A percentile compares a stretch with the other conserved stretches of the same genome.
Conservation (phyloP, 1,284 basidiomycete species). For the Neonothopanus nambi region DNA sequence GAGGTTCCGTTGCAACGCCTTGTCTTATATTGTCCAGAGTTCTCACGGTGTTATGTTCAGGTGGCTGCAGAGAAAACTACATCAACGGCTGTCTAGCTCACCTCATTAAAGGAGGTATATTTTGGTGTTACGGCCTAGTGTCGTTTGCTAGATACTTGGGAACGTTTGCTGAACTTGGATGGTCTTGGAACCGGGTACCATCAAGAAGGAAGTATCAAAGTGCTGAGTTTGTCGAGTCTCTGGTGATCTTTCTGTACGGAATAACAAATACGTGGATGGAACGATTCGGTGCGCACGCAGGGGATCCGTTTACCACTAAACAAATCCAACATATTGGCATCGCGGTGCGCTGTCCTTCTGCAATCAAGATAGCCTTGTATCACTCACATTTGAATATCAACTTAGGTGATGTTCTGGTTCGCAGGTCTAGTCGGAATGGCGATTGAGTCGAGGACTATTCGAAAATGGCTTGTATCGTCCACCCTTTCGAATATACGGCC, state of each 20-base stretch:
- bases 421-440: conserved; percentile 89
- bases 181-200: conserved; percentile 90
- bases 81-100: conserved; percentile 89
- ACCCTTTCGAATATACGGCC: conserved; percentile 46
- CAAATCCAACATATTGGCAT: conserved; percentile 96
- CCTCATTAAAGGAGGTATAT: conserved; percentile 90
- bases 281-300: conserved; percentile 79
- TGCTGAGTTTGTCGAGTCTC: conserved; percentile 88
- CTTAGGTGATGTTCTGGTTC: conserved; percentile 93
- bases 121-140: conserved; percentile 89
- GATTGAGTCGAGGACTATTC: conserved; percentile 77
- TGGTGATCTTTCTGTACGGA: conserved; percentile 89
- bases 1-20: conserved; percentile 14
- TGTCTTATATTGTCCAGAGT: conserved; percentile 6
- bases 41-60: conserved; percentile 25
- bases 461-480: conserved; percentile 67
- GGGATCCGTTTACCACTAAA: conserved; percentile 89
- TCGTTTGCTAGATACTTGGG: conserved; percentile 93
- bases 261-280: conserved; percentile 97
- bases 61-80: conserved; percentile 77
- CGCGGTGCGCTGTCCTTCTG: conserved; percentile 61
- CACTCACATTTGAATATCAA: not conserved
- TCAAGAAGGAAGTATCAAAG: conserved; percentile 48
- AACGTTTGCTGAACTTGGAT: conserved; percentile 84
- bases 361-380: conserved; percentile 4